These are phyloP conservation scores for Fragaria iinumae DNA, from an alignment of 306 rosid genomes.

Conservation along the genomic window DNA sequence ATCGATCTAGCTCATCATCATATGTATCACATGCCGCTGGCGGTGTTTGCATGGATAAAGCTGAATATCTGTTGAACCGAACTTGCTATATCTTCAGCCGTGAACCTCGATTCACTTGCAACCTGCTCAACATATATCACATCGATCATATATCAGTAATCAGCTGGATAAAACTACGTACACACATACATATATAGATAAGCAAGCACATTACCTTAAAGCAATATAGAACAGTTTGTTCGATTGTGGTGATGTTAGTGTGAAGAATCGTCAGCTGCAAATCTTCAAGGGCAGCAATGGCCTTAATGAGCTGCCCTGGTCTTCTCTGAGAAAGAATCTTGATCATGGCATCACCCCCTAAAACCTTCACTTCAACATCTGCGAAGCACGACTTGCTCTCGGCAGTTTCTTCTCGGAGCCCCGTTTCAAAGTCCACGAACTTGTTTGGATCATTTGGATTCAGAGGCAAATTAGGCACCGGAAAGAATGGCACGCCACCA, in stretches of 20 bases:
- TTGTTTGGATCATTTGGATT: slow-evolving; percentile 53
- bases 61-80: slow-evolving; percentile 89
- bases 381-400: slow-evolving; percentile 91
- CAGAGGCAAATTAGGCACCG: slow-evolving; percentile 31
- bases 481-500: slow-evolving; percentile 32
- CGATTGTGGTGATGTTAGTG: slow-evolving; percentile 93
- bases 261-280: slow-evolving; percentile 84
- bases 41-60: slow-evolving; percentile 78
- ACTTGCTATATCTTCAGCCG: slow-evolving; percentile 83
- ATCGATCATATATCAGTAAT: neutral
- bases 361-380: slow-evolving; percentile 88
- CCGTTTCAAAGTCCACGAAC: slow-evolving; percentile 55
- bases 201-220: slow-evolving; percentile 56
- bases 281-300: slow-evolving; percentile 96
- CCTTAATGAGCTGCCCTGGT: slow-evolving; percentile 81
- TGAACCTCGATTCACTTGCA: slow-evolving; percentile 77
- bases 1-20: neutral
- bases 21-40: slow-evolving; percentile 30
- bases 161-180: neutral
- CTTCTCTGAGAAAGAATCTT: slow-evolving; percentile 84
- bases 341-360: slow-evolving; percentile 90
- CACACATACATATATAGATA: neutral
- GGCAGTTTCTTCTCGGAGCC: slow-evolving; percentile 68
- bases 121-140: slow-evolving; percentile 42
- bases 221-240: slow-evolving; percentile 93